Evolutionary conservation across 2,329 filamentous ascomycete species (phyloP).

Genomic region (Lomentospora prolificans): DNA sequence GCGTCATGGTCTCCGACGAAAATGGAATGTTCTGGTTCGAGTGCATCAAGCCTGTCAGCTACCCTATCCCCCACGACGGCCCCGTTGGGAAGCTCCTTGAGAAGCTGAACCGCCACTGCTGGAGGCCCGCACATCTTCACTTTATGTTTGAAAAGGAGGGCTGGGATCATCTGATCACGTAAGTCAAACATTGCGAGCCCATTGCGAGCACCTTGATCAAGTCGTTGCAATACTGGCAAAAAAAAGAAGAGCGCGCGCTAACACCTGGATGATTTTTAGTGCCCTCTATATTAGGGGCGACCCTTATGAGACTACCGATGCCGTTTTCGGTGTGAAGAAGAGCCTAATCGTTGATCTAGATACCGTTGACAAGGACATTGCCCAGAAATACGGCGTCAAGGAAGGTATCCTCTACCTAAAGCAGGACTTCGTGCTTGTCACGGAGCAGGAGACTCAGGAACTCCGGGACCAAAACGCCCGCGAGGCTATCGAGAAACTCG

Average conservation of each 20-base stretch:
- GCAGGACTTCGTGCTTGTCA: constrained; percentile 72
- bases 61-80: constrained; percentile 76
- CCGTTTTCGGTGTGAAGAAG: constrained; percentile 80
- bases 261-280: constrained; percentile 26
- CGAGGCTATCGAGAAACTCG: constrained; percentile 57
- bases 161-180: constrained; percentile 77
- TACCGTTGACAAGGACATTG: constrained; percentile 41
- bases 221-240: no score
- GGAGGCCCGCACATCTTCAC: constrained; percentile 70
- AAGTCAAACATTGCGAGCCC: no score
- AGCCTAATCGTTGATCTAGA: constrained; percentile 59
- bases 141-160: constrained; percentile 81
- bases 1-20: constrained; percentile 18
- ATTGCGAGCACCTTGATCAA: no score
- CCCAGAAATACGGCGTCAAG: constrained; percentile 51
- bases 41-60: constrained; percentile 74
- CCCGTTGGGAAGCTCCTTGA: constrained; percentile 66
- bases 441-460: constrained; percentile 55
- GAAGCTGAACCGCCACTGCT: constrained; percentile 62
- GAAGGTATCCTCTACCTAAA: constrained; percentile 54
- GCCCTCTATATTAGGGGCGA: constrained; percentile 70
- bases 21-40: constrained; percentile 63
- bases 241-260: constrained; percentile 6
- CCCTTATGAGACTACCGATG: constrained; percentile 73
- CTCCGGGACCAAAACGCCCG: constrained; percentile 55